These are phyloP conservation scores for Lipomyces japonicus DNA, from an alignment of 805 yeast species.

Conservation along the genomic window DNA sequence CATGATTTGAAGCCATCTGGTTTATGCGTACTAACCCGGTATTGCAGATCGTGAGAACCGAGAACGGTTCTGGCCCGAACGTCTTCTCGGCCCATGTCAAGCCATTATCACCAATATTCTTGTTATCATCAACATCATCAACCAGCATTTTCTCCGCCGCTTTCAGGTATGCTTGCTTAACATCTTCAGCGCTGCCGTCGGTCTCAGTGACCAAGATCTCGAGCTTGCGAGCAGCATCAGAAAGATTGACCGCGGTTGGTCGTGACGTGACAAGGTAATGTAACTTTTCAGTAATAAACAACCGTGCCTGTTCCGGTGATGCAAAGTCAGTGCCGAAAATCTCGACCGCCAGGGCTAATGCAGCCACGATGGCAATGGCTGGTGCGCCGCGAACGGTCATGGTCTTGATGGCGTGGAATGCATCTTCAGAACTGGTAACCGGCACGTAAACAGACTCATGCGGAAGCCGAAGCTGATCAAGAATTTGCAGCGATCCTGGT, in stretches of 20 bases:
- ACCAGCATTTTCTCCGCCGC: conserved; percentile 53
- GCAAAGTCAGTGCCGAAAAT: conserved; percentile 30
- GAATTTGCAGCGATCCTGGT: conserved; percentile 48
- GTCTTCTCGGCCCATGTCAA: conserved; percentile 55
- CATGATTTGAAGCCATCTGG: background rate
- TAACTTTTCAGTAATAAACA: conserved; percentile 47
- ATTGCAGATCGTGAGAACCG: conserved; percentile 88
- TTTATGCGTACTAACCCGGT: conserved; percentile 55
- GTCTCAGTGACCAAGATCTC: conserved; percentile 36
- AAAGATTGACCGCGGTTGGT: conserved; percentile 92
- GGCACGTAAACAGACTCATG: conserved; percentile 66
- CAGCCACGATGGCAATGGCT: conserved; percentile 94
- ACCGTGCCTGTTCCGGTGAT: conserved; percentile 25
- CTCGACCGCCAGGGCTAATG: conserved; percentile 78
- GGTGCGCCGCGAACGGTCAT: conserved; percentile 99
- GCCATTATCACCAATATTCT: conserved; percentile 76
- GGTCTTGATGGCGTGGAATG: conserved; percentile 71
- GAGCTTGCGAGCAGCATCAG: conserved; percentile 64
- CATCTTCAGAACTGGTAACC: conserved; percentile 65
- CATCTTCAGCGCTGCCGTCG: conserved; percentile 34
- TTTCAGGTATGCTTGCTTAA: conserved; percentile 36
- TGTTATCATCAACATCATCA: conserved; percentile 76
- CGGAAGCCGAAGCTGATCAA: conserved; percentile 83
- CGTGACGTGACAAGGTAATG: conserved; percentile 70
- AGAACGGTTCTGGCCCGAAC: conserved; percentile 58